Evolutionary conservation across 768 basidiomycete species (phyloP).

Genomic region (Pluteus cervinus): DNA sequence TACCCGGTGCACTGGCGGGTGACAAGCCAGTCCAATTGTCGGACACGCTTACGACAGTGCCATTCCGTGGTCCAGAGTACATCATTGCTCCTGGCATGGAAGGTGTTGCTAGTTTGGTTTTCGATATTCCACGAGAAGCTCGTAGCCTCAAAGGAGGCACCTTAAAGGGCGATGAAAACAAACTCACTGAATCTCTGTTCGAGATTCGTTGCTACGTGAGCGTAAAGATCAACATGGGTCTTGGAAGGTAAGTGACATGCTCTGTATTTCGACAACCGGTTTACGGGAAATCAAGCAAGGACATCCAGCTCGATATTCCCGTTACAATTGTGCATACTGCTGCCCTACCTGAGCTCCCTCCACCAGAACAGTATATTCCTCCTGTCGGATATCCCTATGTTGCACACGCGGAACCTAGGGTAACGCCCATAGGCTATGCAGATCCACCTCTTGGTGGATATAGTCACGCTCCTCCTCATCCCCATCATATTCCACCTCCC

Average conservation of each 20-base stretch:
- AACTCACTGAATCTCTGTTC: conserved; percentile 51
- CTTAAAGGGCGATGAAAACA: conserved; percentile 45
- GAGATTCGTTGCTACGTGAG: conserved; percentile 61
- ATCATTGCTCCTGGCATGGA: conserved; percentile 67
- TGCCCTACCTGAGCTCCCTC: conserved; percentile 40
- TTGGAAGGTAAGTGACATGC: conserved; percentile 46
- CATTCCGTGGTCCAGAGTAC: conserved; percentile 73
- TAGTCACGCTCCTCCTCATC: conserved; percentile 13
- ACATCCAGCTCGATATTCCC: conserved; percentile 59
- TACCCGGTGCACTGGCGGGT: conserved; percentile 35
- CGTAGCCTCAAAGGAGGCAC: conserved; percentile 59
- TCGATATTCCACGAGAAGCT: conserved; percentile 68
- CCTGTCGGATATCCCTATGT: no score
- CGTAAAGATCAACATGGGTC: conserved; percentile 62
- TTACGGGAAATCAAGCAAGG: conserved; percentile 64
- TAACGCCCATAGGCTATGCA: not conserved
- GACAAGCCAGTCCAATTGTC: conserved; percentile 52
- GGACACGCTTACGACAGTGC: conserved; percentile 62
- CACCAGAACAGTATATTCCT: conserved; percentile 14
- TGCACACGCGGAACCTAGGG: not conserved
- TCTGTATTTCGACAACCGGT: conserved; percentile 2
- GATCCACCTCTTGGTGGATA: conserved; percentile 9
- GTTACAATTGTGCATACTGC: conserved; percentile 58
- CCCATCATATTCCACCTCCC: conserved; percentile 18
- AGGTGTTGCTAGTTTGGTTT: conserved; percentile 73